These are phyloP conservation scores for Cylindrotheca closterium DNA, from an alignment of 108 stramenopile species.

Conservation along the genomic window DNA sequence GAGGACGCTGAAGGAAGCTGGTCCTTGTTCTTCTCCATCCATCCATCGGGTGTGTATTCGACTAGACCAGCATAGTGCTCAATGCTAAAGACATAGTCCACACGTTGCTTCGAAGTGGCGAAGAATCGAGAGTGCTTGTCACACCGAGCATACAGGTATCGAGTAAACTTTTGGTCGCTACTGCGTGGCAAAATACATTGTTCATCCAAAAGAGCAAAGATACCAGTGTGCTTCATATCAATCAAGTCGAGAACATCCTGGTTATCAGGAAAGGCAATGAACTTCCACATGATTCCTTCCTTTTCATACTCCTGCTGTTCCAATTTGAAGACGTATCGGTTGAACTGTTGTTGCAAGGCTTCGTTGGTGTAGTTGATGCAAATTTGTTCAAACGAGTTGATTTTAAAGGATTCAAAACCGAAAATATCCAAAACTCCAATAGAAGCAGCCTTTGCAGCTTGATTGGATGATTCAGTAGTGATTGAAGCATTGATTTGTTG, in stretches of 20 bases:
- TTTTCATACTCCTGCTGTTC: slow-evolving; percentile 96
- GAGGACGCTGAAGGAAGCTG: slow-evolving; percentile 71
- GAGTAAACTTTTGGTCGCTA: slow-evolving; percentile 88
- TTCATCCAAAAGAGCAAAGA: slow-evolving; percentile 91
- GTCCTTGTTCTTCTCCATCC: slow-evolving; percentile 92
- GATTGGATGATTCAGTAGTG: slow-evolving; percentile 6
- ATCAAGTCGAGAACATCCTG: slow-evolving; percentile 96
- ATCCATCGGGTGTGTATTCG: slow-evolving; percentile 80
- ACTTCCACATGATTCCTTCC: slow-evolving; percentile 92
- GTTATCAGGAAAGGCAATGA: slow-evolving; percentile 96
- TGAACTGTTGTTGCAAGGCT: slow-evolving; percentile 98
- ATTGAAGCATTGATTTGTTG: slow-evolving; percentile 81
- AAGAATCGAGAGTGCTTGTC: slow-evolving; percentile 68
- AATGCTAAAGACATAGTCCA: slow-evolving; percentile 79
- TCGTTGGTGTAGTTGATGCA: slow-evolving; percentile 99
- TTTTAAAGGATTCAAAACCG: slow-evolving; percentile 93
- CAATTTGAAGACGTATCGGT: slow-evolving; percentile 95
- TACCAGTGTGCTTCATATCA: slow-evolving; percentile 88
- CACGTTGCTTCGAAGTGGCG: slow-evolving; percentile 68
- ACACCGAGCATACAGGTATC: slow-evolving; percentile 85
- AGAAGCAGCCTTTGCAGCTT: slow-evolving; percentile 41
- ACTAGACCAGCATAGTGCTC: slow-evolving; percentile 92
- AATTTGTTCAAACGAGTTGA: slow-evolving; percentile 92
- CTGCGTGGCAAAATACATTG: slow-evolving; percentile 91
- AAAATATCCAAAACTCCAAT: slow-evolving; percentile 97